phyloP scores from a whole-genome alignment of 345 rosid genomes.

The Bruguiera sexangula region DNA sequence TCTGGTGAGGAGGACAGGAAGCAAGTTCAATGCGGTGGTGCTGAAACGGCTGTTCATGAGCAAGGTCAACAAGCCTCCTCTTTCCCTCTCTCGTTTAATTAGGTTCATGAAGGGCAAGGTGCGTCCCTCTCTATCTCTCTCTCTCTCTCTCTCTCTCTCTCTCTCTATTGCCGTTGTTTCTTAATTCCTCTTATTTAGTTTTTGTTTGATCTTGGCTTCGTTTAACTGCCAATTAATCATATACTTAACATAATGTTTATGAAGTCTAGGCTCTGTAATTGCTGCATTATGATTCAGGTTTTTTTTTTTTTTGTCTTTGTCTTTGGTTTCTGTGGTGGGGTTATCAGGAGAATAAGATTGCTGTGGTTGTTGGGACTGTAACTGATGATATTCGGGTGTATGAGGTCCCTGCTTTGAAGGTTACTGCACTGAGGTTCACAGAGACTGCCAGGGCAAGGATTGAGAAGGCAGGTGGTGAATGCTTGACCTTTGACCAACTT shows the following conservation, averaged over 20 bases:
- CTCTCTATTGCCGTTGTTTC: not conserved
- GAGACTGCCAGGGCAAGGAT: slow-evolving; percentile 95
- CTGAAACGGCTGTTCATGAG: slow-evolving; percentile 96
- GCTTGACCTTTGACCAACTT: slow-evolving; percentile 91
- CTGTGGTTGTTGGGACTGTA: slow-evolving; percentile 75
- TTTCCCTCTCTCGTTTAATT: slow-evolving; percentile 74
- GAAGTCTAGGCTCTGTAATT: not conserved
- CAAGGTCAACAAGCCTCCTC: slow-evolving; percentile 88
- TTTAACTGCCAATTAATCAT: too few species aligned
- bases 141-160: not conserved
- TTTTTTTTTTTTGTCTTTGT: not conserved
- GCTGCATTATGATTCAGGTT: not conserved
- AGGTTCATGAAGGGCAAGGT: slow-evolving; percentile 76
- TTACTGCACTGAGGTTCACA: slow-evolving; percentile 85
- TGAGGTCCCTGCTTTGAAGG: slow-evolving; percentile 77
- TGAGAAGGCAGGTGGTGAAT: slow-evolving; percentile 98
- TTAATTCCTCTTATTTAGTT: not conserved
- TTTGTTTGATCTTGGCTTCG: not conserved
- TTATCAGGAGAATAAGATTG: slow-evolving; percentile 69
- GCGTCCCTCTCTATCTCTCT: not conserved
- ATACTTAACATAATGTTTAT: not conserved
- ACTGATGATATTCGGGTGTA: slow-evolving; percentile 82
- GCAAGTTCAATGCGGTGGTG: slow-evolving; percentile 89
- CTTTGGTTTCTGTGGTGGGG: not conserved
- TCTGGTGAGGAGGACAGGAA: slow-evolving; percentile 83